These are phyloP conservation scores for Sesbania bispinosa DNA, from an alignment of 306 rosid species.

Conservation along the genomic window DNA sequence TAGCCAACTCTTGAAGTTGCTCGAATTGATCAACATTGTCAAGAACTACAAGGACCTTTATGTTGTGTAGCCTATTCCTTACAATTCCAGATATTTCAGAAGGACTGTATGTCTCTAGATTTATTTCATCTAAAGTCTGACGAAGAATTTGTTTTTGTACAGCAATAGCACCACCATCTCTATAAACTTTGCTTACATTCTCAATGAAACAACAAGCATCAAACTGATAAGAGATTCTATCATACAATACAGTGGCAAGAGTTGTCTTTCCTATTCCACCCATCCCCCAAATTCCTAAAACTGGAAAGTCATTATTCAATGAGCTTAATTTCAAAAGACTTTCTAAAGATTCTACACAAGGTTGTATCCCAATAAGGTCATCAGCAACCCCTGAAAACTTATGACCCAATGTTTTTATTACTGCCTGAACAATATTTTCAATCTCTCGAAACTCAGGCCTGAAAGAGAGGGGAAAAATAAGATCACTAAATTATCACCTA, in stretches of 20 bases:
- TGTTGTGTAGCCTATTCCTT: background rate
- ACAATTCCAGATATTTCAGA: background rate
- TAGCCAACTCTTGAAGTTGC: background rate
- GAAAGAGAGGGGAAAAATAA: background rate
- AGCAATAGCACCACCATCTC: background rate
- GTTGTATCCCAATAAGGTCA: constrained; percentile 20
- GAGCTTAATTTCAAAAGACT: background rate
- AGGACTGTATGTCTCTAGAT: background rate
- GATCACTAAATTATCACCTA: background rate
- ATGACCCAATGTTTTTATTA: background rate
- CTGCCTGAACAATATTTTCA: background rate
- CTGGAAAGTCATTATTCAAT: background rate
- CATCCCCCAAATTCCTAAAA: constrained; percentile 29
- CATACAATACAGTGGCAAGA: background rate
- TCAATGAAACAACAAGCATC: constrained; percentile 7
- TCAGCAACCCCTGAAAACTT: background rate
- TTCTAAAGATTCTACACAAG: constrained; percentile 20
- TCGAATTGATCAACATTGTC: constrained; percentile 15
- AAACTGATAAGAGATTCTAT: constrained; percentile 21
- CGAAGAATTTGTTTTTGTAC: constrained; percentile 5
- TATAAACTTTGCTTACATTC: background rate
- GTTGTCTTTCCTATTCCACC: constrained; percentile 31
- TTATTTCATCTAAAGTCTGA: background rate
- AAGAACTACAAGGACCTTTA: constrained; percentile 17
- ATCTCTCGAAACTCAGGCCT: constrained; percentile 13